Evolutionary conservation across 805 yeast species (phyloP), one percentile per base, ranked within the genome.

Genomic region (Kodamaea sagamina): DNA sequence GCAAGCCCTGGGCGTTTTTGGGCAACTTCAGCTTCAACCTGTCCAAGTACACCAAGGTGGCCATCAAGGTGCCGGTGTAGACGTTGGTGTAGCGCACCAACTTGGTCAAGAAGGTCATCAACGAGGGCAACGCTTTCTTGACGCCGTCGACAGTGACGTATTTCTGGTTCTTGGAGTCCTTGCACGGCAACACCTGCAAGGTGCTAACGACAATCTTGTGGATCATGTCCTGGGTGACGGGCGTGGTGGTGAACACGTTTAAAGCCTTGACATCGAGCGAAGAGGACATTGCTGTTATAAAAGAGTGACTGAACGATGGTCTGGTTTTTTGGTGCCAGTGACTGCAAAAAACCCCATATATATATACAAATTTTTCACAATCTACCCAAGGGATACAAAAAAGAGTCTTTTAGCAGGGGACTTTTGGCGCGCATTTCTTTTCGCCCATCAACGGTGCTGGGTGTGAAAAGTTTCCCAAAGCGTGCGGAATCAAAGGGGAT

Each of bases 61-160:
- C 73, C 77, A 86, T 75, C 51, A 86, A 68, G 12, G 90, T 85
- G 29, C 90, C 89, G 2, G 89, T 82, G 62, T 84, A 82, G n/a
- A 86, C 89, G 55, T 84, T 84, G 22, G 89, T 82, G 67, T 83
- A 78, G 58, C 86, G 75, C 28, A 86, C 88, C 57, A 86, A 68
- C 54, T 75, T 80, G 47, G 84, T 78, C 55, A 86, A 81, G 64
- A 86, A 86, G 0, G 86, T 79, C 83, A 79, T 82, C 50, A 86
- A 70, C 5, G 89, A 82, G 9, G 92, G 90, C 42, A 78, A 68
- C 39, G 69, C 74, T 51, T 66, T 72, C 32, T 57, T 59, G 18
- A 63, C 65, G 44, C 65, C 63, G n/a, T 43, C 41, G 26, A 51
- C 41, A 13, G 53, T 39, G 13, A 54, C 50, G 39, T 56, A 55